Conservation (phyloP, 345 rosid species). For the Mangifera indica region DNA sequence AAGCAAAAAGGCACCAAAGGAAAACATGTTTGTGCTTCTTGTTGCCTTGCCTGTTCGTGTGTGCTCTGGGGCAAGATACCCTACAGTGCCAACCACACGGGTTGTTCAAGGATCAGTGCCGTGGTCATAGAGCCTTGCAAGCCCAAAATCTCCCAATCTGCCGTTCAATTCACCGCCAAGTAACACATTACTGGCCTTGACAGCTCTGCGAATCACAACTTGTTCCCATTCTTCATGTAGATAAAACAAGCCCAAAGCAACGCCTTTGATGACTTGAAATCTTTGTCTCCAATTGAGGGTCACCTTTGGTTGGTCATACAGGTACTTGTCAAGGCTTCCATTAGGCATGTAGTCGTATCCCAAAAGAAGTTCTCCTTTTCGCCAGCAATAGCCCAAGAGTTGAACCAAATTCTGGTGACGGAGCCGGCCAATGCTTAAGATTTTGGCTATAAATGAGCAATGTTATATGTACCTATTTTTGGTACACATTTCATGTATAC, state of each 20-base stretch:
- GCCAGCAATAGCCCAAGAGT: constrained; percentile 56
- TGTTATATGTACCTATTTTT: too few species aligned
- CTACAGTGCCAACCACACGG: too few species aligned
- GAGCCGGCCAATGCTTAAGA: constrained; percentile 51
- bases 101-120: too few species aligned
- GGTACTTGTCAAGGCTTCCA: constrained; percentile 56
- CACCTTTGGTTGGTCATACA: constrained; percentile 39
- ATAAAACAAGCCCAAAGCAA: constrained; percentile 54
- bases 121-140: constrained; percentile 36
- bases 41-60: too few species aligned
- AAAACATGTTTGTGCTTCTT: too few species aligned
- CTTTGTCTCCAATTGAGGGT: constrained; percentile 56
- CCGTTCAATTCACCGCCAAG: constrained; percentile 54
- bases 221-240: constrained; percentile 71
- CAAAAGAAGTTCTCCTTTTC: constrained; percentile 56
- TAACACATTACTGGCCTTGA: constrained; percentile 63
- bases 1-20: too few species aligned
- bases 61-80: too few species aligned
- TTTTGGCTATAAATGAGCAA: constrained; percentile 53
- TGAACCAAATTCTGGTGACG: constrained; percentile 58
- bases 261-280: constrained; percentile 48
- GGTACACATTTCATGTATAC: too few species aligned
- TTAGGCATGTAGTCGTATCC: constrained; percentile 68
- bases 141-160: constrained; percentile 62
- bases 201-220: constrained; percentile 61